These are phyloP conservation scores for Aristolochia contorta DNA, from an alignment of 164 flowering plant species.

Conservation along the genomic window DNA sequence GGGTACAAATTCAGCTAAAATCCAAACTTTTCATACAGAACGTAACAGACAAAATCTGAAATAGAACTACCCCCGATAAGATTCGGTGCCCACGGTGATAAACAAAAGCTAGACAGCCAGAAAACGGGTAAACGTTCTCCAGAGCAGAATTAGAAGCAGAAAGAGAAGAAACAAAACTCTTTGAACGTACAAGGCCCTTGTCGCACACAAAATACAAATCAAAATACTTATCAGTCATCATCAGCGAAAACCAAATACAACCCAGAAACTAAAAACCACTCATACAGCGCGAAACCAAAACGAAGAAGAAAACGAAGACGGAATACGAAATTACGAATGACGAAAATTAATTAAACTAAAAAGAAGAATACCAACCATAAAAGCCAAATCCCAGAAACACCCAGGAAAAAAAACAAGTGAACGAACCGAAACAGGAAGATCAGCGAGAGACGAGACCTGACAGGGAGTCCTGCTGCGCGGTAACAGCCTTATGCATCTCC, in stretches of 20 bases:
- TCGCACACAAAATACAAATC: not conserved
- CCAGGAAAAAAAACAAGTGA: not conserved
- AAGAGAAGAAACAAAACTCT: not conserved
- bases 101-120: not conserved
- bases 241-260: not conserved
- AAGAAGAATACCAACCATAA: not conserved
- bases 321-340: no score
- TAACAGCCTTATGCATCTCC: slow-evolving; percentile 57
- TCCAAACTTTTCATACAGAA: not conserved
- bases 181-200: not conserved
- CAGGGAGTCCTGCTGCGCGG: slow-evolving; percentile 47
- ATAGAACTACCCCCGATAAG: not conserved
- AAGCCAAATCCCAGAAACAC: not conserved
- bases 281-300: not conserved
- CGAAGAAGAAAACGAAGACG: no score
- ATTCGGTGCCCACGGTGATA: not conserved
- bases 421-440: not conserved
- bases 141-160: not conserved
- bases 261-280: not conserved
- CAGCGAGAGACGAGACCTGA: slow-evolving; percentile 29
- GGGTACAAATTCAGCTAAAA: not conserved
- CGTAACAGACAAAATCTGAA: not conserved
- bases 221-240: not conserved
- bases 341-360: no score
- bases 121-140: not conserved